These are phyloP conservation scores for Xylariaceae sp. DNA, from an alignment of 2,329 filamentous ascomycete species.

Conservation along the genomic window DNA sequence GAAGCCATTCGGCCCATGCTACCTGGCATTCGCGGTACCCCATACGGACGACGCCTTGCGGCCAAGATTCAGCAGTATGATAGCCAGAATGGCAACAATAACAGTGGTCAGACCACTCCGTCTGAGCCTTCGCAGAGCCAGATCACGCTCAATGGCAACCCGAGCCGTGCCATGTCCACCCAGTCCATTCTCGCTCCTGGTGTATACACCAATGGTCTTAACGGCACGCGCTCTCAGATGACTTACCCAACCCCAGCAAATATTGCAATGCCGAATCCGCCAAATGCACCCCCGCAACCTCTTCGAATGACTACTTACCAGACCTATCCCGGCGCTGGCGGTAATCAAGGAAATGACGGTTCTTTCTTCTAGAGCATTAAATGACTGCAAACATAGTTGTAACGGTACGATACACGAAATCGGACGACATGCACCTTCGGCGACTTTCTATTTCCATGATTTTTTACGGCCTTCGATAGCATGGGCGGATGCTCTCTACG, in stretches of 20 bases:
- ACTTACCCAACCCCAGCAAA: conserved; percentile 34
- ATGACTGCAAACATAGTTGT: conserved; percentile 23
- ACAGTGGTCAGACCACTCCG: conserved; percentile 49
- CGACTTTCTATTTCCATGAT: conserved; percentile 24
- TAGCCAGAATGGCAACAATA: conserved; percentile 39
- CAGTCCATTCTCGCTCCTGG: conserved; percentile 36
- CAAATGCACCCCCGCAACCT: conserved; percentile 29
- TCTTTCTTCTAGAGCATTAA: conserved; percentile 31
- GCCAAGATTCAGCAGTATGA: conserved; percentile 73
- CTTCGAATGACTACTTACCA: conserved; percentile 30
- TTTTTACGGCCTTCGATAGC: conserved; percentile 27
- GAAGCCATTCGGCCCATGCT: conserved; percentile 83
- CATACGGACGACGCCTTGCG: conserved; percentile 89
- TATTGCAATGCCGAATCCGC: conserved; percentile 32
- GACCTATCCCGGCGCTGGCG: conserved; percentile 28
- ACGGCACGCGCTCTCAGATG: conserved; percentile 33
- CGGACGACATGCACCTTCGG: conserved; percentile 26
- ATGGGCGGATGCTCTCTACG: conserved; percentile 34
- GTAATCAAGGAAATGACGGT: conserved; percentile 19
- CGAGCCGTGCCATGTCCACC: conserved; percentile 42
- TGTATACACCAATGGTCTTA: conserved; percentile 34
- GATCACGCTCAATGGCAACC: conserved; percentile 45
- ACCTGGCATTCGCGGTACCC: conserved; percentile 79
- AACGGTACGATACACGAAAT: conserved; percentile 33
- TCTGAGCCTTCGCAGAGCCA: conserved; percentile 53